Percentiles rank a stretch among this genome's conserved stretches.
Conservation (phyloP, 1,139 yeast genomes). For the Saccharomyces hybrid region DNA sequence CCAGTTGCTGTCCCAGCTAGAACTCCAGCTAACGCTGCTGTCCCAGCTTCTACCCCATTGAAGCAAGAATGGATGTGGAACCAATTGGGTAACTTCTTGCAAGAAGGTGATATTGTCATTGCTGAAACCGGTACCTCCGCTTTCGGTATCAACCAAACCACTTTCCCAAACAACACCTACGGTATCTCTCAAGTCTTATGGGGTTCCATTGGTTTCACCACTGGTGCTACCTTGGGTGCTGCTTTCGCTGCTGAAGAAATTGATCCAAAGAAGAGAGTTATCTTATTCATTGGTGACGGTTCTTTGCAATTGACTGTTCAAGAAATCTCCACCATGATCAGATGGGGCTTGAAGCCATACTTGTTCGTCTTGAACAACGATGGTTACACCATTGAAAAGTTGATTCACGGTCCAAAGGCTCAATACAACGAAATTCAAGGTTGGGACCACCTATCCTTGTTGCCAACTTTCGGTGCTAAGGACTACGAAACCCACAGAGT, state of each 20-base stretch:
- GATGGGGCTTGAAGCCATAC: slow-evolving; percentile 75
- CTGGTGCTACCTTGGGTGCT: slow-evolving; percentile 81
- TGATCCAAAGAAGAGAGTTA: slow-evolving; percentile 61
- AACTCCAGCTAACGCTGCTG: slow-evolving; percentile 40
- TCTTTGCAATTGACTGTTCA: slow-evolving; percentile 82
- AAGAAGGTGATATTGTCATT: slow-evolving; percentile 71
- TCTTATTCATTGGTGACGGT: slow-evolving; percentile 84
- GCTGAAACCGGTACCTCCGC: slow-evolving; percentile 90
- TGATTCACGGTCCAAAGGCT: slow-evolving; percentile 75
- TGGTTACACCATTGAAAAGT: slow-evolving; percentile 85
- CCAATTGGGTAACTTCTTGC: slow-evolving; percentile 62
- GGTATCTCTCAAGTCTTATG: slow-evolving; percentile 86
- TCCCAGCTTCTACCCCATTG: slow-evolving; percentile 36
- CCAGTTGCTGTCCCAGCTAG: slow-evolving; percentile 43
- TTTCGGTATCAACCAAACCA: slow-evolving; percentile 73
- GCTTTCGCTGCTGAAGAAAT: slow-evolving; percentile 75
- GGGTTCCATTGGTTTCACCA: slow-evolving; percentile 87
- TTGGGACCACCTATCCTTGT: slow-evolving; percentile 67
- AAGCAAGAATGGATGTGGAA: slow-evolving; percentile 82
- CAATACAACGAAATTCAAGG: slow-evolving; percentile 72
- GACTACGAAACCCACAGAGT: slow-evolving; percentile 44
- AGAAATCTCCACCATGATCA: slow-evolving; percentile 76
- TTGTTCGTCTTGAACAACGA: slow-evolving; percentile 76
- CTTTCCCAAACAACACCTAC: slow-evolving; percentile 62
- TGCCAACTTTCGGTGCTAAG: slow-evolving; percentile 67